Evolutionary conservation across 164 flowering plant genomes (phyloP).

Genomic region (Macadamia tetraphylla): DNA sequence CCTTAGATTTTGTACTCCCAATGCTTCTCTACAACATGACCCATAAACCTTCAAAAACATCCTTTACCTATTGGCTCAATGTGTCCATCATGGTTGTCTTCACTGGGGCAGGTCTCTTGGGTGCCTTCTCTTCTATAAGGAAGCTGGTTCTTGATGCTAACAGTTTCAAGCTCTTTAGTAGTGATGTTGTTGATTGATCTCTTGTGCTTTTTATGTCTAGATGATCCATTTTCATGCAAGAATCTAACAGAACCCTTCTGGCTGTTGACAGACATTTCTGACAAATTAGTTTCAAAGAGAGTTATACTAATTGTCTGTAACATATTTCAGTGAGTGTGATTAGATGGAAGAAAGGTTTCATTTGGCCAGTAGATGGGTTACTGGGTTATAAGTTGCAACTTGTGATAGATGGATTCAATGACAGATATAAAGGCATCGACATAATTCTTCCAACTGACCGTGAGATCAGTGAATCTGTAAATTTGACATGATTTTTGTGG

Average conservation of each 20-base stretch:
- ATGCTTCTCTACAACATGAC: conserved; percentile 95
- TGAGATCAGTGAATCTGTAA: too few relatives aligned
- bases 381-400: too few relatives aligned
- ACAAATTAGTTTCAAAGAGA: too few relatives aligned
- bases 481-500: too few relatives aligned
- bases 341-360: too few relatives aligned
- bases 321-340: too few relatives aligned
- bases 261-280: too few relatives aligned
- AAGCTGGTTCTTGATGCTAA: conserved; percentile 75
- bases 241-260: neutral
- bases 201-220: neutral
- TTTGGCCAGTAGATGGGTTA: too few relatives aligned
- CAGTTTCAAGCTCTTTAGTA: conserved; percentile 78
- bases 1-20: conserved; percentile 89
- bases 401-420: too few relatives aligned
- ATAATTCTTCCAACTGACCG: too few relatives aligned
- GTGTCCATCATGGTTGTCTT: conserved; percentile 66
- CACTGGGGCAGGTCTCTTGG: conserved; percentile 69
- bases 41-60: conserved; percentile 54
- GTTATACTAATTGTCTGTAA: too few relatives aligned
- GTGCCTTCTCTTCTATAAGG: conserved; percentile 76
- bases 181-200: conserved; percentile 50
- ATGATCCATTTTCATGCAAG: neutral
- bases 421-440: too few relatives aligned
- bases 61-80: conserved; percentile 57